Evolutionary conservation across 106 monocot genomes (phyloP).

Genomic region (Chionographis japonica): DNA sequence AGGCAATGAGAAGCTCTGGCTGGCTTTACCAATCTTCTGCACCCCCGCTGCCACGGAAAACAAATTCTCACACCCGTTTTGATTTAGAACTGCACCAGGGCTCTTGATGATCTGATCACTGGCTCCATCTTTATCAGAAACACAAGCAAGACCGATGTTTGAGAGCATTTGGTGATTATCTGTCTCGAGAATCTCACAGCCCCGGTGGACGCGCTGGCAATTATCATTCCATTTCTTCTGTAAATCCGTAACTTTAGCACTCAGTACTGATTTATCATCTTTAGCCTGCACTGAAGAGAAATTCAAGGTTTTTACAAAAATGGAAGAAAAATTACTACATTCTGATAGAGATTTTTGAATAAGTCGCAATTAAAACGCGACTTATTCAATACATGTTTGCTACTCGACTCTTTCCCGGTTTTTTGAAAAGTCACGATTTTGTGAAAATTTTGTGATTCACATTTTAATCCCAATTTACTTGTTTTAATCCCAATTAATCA

Average conservation of each 20-base stretch:
- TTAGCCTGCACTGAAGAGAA: conserved; percentile 50
- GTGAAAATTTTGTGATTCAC: too few relatives aligned
- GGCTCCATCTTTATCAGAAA: conserved; percentile 20
- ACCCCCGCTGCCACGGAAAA: conserved; percentile 6
- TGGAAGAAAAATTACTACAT: background rate
- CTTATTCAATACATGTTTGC: background rate
- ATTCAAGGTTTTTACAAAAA: conserved; percentile 7
- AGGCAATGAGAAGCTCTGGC: conserved; percentile 31
- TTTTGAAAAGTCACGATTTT: too few relatives aligned
- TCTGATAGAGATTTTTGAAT: background rate
- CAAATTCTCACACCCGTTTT: conserved; percentile 7
- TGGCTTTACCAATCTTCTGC: conserved; percentile 17
- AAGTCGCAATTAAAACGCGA: background rate
- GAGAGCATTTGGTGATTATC: conserved; percentile 15
- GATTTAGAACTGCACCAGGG: conserved; percentile 3
- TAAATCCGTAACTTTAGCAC: conserved; percentile 30
- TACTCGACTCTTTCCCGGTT: too few relatives aligned
- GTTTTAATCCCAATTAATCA: too few relatives aligned
- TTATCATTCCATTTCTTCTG: conserved; percentile 60
- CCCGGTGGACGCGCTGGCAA: conserved; percentile 26
- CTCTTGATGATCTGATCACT: conserved; percentile 11
- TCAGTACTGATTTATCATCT: conserved; percentile 39
- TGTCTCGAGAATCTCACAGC: conserved; percentile 13
- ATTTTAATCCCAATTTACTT: too few relatives aligned
- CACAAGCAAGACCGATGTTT: conserved; percentile 25